Conservation (phyloP, 2,329 filamentous ascomycete genomes). For the Diaporthe aspalathi region DNA sequence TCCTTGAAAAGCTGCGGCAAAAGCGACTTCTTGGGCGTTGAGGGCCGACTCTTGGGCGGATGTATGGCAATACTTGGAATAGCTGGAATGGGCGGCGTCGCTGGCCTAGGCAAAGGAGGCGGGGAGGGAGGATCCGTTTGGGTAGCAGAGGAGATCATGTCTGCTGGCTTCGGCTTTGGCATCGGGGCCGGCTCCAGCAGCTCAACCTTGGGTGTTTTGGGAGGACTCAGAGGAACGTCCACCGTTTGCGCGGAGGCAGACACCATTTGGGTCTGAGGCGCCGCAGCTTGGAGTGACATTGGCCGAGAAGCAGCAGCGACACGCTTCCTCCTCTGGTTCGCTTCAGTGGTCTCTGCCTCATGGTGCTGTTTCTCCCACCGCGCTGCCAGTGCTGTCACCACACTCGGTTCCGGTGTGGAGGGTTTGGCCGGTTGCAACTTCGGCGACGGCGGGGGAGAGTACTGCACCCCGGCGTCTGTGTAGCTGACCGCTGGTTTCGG, state of each 20-base stretch:
- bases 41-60: constrained; percentile 85
- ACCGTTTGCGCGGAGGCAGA: constrained; percentile 73
- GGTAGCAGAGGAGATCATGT: constrained; percentile 67
- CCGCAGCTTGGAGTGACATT: constrained; percentile 58
- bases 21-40: constrained; percentile 78
- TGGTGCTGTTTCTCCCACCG: constrained; percentile 53
- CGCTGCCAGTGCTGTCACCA: constrained; percentile 44
- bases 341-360: constrained; percentile 68
- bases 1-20: constrained; percentile 87
- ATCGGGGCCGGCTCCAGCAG: constrained; percentile 55
- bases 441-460: constrained; percentile 84
- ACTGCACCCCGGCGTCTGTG: constrained; percentile 82
- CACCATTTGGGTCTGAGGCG: constrained; percentile 64
- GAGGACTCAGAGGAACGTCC: constrained; percentile 72
- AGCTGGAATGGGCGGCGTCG: constrained; percentile 53
- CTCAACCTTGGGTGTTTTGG: constrained; percentile 71
- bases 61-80: constrained; percentile 93
- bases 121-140: constrained; percentile 68
- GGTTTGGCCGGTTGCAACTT: constrained; percentile 56
- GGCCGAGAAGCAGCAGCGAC: constrained; percentile 64
- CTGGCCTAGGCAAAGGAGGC: constrained; percentile 45
- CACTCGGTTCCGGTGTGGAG: constrained; percentile 55
- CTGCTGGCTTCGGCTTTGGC: constrained; percentile 46
- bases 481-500: constrained; percentile 65
- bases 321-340: constrained; percentile 79